Percentiles rank a stretch among this genome's conserved stretches.
Conservation (phyloP, 2,329 filamentous ascomycete species). For the Monilinia polystroma region DNA sequence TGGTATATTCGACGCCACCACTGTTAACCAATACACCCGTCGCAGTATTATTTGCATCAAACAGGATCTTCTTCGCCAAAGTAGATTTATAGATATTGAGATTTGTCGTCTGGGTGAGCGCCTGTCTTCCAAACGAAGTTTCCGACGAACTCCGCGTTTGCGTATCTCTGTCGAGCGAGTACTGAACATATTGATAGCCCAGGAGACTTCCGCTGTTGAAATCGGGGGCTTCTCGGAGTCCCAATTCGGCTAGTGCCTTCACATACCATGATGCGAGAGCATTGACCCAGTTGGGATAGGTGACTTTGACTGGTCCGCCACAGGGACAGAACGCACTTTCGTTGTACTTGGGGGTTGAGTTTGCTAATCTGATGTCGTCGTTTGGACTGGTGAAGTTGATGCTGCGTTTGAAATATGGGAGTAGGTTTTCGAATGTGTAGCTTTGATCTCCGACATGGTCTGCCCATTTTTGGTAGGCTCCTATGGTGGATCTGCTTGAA, state of each 20-base stretch:
- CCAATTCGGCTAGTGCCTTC: neutral
- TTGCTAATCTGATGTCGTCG: conserved; percentile 24
- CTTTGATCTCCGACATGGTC: conserved; percentile 43
- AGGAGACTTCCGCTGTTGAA: conserved; percentile 17
- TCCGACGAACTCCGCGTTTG: conserved; percentile 6
- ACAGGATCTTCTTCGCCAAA: conserved; percentile 14
- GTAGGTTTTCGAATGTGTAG: conserved; percentile 49
- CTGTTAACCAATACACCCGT: conserved; percentile 11
- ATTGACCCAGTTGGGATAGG: conserved; percentile 9
- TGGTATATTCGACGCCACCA: conserved; percentile 17
- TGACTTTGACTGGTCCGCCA: conserved; percentile 7
- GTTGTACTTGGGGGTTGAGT: conserved; percentile 1
- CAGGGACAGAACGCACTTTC: neutral
- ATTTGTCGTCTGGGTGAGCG: neutral
- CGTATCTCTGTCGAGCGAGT: neutral
- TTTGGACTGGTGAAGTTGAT: conserved; percentile 31
- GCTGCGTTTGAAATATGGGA: conserved; percentile 47
- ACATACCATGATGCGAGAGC: conserved; percentile 4
- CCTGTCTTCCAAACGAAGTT: neutral
- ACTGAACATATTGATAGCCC: conserved; percentile 4
- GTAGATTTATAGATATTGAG: conserved; percentile 4
- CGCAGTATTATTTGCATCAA: conserved; percentile 1
- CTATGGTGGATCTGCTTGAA: conserved; percentile 16
- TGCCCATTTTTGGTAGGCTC: conserved; percentile 46
- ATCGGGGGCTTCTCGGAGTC: neutral